These are phyloP conservation scores for Wickerhamiella azymoides DNA, from an alignment of 805 yeast genomes.

Conservation along the genomic window DNA sequence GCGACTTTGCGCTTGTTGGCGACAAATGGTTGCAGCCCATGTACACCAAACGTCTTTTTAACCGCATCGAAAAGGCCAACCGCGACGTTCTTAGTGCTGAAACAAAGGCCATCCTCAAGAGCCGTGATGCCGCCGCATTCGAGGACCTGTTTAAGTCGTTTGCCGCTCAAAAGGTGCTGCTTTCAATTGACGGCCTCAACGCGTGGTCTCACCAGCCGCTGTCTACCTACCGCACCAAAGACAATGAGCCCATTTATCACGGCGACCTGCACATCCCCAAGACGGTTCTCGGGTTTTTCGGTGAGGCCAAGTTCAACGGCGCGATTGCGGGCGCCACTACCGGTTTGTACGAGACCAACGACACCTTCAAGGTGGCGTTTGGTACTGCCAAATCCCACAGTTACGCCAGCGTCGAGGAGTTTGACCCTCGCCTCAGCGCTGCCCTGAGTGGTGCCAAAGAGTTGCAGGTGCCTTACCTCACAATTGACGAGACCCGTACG, in stretches of 20 bases:
- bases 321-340: constrained; percentile 53
- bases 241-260: constrained; percentile 43
- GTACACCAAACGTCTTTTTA: constrained; percentile 48
- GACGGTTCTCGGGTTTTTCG: constrained; percentile 37
- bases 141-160: constrained; percentile 7
- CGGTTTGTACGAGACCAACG: constrained; percentile 36
- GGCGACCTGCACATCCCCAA: constrained; percentile 51
- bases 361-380: constrained; percentile 48
- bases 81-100: constrained; percentile 24
- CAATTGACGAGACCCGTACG: constrained; percentile 32
- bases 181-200: constrained; percentile 65
- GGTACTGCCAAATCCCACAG: constrained; percentile 40
- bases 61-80: constrained; percentile 38
- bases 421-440: constrained; percentile 43
- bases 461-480: constrained; percentile 32
- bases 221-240: constrained; percentile 46
- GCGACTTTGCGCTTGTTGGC: constrained; percentile 46
- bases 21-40: constrained; percentile 59
- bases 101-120: constrained; percentile 8
- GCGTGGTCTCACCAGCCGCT: constrained; percentile 40
- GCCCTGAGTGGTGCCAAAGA: constrained; percentile 30
- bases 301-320: constrained; percentile 50
- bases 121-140: constrained; percentile 10
- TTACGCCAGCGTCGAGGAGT: constrained; percentile 36
- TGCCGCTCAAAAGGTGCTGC: constrained; percentile 36